Conservation (phyloP, 1,139 yeast genomes). For the Geotrichum carabidarum region DNA sequence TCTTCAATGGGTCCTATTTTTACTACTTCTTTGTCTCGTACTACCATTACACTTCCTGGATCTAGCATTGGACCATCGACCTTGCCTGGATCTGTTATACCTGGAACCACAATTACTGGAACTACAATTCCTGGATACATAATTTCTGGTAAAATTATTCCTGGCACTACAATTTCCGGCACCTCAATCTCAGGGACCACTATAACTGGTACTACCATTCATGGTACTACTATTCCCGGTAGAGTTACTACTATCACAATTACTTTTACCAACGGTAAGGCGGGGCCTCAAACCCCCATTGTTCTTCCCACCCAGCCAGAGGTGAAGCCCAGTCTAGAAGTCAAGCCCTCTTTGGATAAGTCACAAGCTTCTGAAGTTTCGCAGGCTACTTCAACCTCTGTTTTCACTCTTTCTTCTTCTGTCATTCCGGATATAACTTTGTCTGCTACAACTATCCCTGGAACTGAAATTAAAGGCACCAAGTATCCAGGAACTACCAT, state of each 20-base stretch:
- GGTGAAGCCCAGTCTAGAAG: too few species aligned
- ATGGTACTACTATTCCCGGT: constrained; percentile 21
- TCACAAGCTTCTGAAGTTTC: neutral
- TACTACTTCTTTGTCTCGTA: too few species aligned
- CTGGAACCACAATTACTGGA: constrained; percentile 23
- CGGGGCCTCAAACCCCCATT: neutral
- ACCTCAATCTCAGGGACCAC: constrained; percentile 16
- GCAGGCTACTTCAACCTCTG: neutral
- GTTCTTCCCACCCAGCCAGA: too few species aligned
- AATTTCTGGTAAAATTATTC: constrained; percentile 18
- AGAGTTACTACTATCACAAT: constrained; percentile 22
- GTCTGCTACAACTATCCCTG: constrained; percentile 20
- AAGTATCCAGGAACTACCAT: constrained; percentile 18
- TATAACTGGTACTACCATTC: constrained; percentile 20
- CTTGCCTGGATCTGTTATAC: constrained; percentile 14
- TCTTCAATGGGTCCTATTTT: too few species aligned
- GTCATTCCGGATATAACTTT: constrained; percentile 20
- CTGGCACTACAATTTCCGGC: constrained; percentile 24
- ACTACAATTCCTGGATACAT: constrained; percentile 19
- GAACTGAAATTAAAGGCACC: constrained; percentile 11
- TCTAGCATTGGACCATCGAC: constrained; percentile 8
- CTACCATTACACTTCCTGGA: constrained; percentile 11
- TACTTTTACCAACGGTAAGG: constrained; percentile 11
- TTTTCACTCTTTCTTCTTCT: constrained; percentile 12
- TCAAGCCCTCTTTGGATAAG: neutral